Percentiles rank a stretch among this genome's conserved stretches.
These are phyloP conservation scores for Phytophthora pinifolia DNA, from an alignment of 352 stramenopile species.

Conservation along the genomic window DNA sequence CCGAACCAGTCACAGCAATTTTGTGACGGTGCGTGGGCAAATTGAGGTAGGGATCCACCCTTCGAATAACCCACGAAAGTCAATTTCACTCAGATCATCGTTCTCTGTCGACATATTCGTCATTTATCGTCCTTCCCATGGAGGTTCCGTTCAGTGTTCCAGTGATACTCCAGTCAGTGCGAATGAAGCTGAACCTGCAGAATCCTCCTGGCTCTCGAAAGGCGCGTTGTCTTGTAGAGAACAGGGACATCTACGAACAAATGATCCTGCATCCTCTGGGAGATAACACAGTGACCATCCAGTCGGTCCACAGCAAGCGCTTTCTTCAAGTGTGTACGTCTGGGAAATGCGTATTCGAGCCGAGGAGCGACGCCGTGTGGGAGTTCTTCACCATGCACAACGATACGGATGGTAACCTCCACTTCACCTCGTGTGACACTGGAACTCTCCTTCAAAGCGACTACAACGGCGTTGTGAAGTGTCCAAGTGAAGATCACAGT, in stretches of 20 bases:
- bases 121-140: no score
- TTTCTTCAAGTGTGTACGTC: constrained; percentile 1
- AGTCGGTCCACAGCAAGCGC: constrained; percentile 12
- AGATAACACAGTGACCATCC: constrained; percentile 14
- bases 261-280: constrained; percentile 15
- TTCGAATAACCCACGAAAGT: no score
- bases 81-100: no score
- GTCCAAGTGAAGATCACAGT: constrained; percentile 3
- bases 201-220: constrained; percentile 14
- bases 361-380: constrained; percentile 2
- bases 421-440: constrained; percentile 11
- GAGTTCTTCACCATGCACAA: constrained; percentile 21
- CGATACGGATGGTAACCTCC: not conserved
- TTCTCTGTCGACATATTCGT: no score
- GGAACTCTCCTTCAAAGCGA: constrained; percentile 8
- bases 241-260: constrained; percentile 15
- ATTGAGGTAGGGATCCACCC: no score
- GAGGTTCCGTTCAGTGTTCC: constrained; percentile 17
- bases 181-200: constrained; percentile 15
- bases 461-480: not conserved
- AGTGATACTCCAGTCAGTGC: constrained; percentile 15
- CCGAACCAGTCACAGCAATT: no score
- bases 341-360: constrained; percentile 12
- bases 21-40: no score
- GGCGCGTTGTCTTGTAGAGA: constrained; percentile 2